Percentiles rank a stretch among this genome's conserved stretches.
These are phyloP conservation scores for Diaporthe velutina DNA, from an alignment of 2,329 filamentous ascomycete species.

Conservation along the genomic window DNA sequence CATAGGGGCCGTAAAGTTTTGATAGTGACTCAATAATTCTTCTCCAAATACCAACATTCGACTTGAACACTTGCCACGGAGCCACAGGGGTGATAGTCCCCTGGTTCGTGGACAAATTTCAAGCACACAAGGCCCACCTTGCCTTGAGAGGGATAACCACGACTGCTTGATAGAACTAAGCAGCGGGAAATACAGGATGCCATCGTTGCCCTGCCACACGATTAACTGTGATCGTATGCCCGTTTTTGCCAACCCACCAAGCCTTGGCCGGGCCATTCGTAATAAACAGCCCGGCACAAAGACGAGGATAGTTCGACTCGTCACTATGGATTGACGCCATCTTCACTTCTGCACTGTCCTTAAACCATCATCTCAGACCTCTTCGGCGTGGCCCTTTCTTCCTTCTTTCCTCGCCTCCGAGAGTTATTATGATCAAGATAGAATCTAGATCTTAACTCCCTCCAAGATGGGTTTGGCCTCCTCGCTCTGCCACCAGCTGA, in stretches of 20 bases:
- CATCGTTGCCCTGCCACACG: conserved; percentile 47
- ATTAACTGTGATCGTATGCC: conserved; percentile 42
- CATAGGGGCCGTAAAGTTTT: neutral
- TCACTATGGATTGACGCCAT: conserved; percentile 48
- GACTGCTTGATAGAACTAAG: neutral
- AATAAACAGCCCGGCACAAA: conserved; percentile 32
- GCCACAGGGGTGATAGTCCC: neutral
- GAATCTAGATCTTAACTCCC: conserved; percentile 64
- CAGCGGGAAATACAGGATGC: conserved; percentile 45
- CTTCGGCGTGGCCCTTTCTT: conserved; percentile 39
- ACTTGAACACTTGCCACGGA: neutral
- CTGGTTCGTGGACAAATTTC: conserved; percentile 38
- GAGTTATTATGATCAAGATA: neutral
- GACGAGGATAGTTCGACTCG: conserved; percentile 38
- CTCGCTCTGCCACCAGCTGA: conserved; percentile 88
- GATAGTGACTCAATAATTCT: neutral
- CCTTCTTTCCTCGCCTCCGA: neutral
- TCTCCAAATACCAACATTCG: neutral
- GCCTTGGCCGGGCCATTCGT: conserved; percentile 28
- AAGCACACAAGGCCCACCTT: conserved; percentile 28
- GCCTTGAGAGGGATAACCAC: conserved; percentile 30
- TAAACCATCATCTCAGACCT: conserved; percentile 37
- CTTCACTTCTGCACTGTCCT: conserved; percentile 48
- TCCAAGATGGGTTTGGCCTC: conserved; percentile 83
- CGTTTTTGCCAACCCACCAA: conserved; percentile 5